Percentiles rank a stretch among this genome's conserved stretches.
Conservation (phyloP, 1,284 basidiomycete genomes). For the Melampsora americana region DNA sequence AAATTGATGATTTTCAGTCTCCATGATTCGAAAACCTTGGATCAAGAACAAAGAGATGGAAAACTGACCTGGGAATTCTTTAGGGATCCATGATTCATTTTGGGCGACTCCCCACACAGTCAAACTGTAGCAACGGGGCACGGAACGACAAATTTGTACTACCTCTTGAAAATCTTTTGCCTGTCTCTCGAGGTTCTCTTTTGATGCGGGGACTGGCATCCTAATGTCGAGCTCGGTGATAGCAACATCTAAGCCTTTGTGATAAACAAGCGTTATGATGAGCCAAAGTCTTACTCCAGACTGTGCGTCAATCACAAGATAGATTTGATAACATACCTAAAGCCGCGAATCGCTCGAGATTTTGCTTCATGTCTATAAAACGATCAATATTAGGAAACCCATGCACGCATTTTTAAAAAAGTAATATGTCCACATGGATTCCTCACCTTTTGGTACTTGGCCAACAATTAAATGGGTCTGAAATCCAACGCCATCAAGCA, state of each 20-base stretch:
- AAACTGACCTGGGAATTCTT: constrained; percentile 4
- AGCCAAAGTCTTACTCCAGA: too few relatives aligned
- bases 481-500: not conserved
- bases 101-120: not conserved
- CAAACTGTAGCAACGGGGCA: not conserved
- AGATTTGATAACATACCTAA: not conserved
- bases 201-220: not conserved
- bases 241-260: constrained; percentile 2
- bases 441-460: not conserved
- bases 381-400: not conserved
- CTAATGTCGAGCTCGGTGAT: constrained; percentile 7
- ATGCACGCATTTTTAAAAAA: too few relatives aligned
- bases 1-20: too few relatives aligned
- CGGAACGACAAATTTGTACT: not conserved
- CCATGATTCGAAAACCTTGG: too few relatives aligned
- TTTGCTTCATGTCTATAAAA: not conserved
- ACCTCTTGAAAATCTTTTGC: not conserved
- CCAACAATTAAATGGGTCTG: not conserved
- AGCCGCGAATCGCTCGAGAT: not conserved
- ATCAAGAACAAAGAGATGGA: too few relatives aligned
- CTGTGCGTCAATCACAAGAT: too few relatives aligned
- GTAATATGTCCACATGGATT: not conserved
- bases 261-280: too few relatives aligned
- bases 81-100: constrained; percentile 8
- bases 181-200: not conserved